Evolutionary conservation across 192 early-diverging fungal species (phyloP).

Genomic region (Coemansia sp.): DNA sequence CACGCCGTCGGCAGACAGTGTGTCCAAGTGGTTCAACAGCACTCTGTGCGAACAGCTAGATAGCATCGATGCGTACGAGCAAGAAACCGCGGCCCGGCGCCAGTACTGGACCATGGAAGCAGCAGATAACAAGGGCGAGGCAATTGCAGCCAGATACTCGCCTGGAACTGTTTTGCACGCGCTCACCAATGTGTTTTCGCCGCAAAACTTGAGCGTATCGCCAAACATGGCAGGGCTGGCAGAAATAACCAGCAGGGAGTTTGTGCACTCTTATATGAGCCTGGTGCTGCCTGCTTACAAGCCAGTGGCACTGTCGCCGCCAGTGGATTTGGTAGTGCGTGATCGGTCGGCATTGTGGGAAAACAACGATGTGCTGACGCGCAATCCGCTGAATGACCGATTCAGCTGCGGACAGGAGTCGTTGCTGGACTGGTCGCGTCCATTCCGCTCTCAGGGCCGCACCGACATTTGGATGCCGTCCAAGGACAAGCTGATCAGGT

Average conservation of each 20-base stretch:
- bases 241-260: slow-evolving; percentile 18
- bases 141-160: not conserved
- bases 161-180: slow-evolving; percentile 39
- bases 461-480: slow-evolving; percentile 70
- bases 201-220: slow-evolving; percentile 34
- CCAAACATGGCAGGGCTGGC: slow-evolving; percentile 33
- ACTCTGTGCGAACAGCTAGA: slow-evolving; percentile 22
- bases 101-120: slow-evolving; percentile 6
- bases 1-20: slow-evolving; percentile 24
- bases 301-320: slow-evolving; percentile 60
- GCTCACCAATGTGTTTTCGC: slow-evolving; percentile 39
- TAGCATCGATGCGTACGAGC: slow-evolving; percentile 8
- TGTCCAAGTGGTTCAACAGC: slow-evolving; percentile 22
- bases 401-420: slow-evolving; percentile 25
- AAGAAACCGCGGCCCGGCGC: not conserved
- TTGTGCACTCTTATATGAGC: slow-evolving; percentile 37
- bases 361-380: slow-evolving; percentile 39
- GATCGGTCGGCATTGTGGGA: slow-evolving; percentile 62
- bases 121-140: not conserved
- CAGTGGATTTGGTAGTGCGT: slow-evolving; percentile 60
- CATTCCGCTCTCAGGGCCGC: slow-evolving; percentile 53
- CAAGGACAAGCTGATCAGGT: slow-evolving; percentile 72
- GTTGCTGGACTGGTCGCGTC: slow-evolving; percentile 40
- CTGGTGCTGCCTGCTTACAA: slow-evolving; percentile 52
- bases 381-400: slow-evolving; percentile 26